Conservation (phyloP, 805 yeast genomes). For the Saturnispora saitoi region DNA sequence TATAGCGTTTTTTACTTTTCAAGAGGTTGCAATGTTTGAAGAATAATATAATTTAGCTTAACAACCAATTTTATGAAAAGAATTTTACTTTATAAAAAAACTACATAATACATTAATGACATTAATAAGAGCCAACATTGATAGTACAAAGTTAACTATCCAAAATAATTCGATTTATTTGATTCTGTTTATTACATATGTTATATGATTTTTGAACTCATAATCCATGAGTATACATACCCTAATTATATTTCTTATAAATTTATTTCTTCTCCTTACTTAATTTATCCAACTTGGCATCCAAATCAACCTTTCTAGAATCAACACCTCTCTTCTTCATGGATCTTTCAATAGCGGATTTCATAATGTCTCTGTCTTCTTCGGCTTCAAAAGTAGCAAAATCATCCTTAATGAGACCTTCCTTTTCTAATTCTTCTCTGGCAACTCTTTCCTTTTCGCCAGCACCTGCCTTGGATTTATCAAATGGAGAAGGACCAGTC, state of each 20-base stretch:
- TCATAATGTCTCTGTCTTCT: slow-evolving; percentile 67
- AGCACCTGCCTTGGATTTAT: slow-evolving; percentile 79
- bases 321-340: slow-evolving; percentile 66
- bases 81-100: too few species aligned
- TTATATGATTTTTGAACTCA: not conserved
- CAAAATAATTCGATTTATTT: not conserved
- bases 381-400: slow-evolving; percentile 74
- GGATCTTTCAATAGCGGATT: slow-evolving; percentile 54
- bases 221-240: not conserved
- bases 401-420: slow-evolving; percentile 77
- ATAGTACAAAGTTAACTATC: not conserved
- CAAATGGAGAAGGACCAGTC: slow-evolving; percentile 78
- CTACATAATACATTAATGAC: too few species aligned
- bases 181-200: not conserved
- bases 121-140: too few species aligned
- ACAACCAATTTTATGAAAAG: too few species aligned
- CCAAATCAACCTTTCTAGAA: slow-evolving; percentile 38
- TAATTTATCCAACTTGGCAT: slow-evolving; percentile 19
- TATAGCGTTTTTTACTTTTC: too few species aligned
- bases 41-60: too few species aligned
- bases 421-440: slow-evolving; percentile 69
- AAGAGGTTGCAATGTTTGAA: too few species aligned
- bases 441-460: slow-evolving; percentile 75
- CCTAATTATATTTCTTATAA: slow-evolving; percentile 1
- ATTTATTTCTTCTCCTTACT: slow-evolving; percentile 4